Base-by-base conservation (phyloP, 305 asterid genomes). In the Solanum hybrid region DNA sequence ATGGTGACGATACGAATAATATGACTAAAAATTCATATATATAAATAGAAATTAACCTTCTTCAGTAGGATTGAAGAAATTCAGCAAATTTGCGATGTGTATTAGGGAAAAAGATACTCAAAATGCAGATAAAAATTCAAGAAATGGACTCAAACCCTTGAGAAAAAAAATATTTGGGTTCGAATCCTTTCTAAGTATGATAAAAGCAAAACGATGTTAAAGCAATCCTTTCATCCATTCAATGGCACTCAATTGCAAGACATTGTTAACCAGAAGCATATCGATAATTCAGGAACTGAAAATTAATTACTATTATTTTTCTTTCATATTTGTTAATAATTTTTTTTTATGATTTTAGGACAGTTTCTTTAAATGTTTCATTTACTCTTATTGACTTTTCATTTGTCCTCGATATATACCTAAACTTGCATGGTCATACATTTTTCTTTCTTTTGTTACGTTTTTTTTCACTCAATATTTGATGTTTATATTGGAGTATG, bases 221-320 rank as follows among this genome's bases (percentile, higher is more conserved):
- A 87, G 91, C 90, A 90, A 88, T 80, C 80, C 90, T 70, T 89
- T 91, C 88, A 79, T 73, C 10, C 79, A 37, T 85, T 91, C 91
- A 92, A 89, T 72, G 94, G 94, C 91, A 78, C 27, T 89, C 86
- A 89, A 57, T 89, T 75, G 13, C 85, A 87, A 89, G 32, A 85
- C 89, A 77, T 87, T 89, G 51, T 32, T 37, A 32, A 87, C 93
- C 90, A 61, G 90, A 89, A 89, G 89, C 88, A 72, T n/a, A 9
- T 90, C 93, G 81, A 86, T 61, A 86, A 22, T 92, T 61, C 87
- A 90, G 94, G 91, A 72, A 51, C 83, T 5, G 79, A 17, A 33
- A 73, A 27, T 38, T 77, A 36, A 6, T 57, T 36, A 61, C 45
- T 57, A 11, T 3, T n/a, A 75, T 87, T 61, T 12, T 75, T 68